Conservation (phyloP, 768 basidiomycete species). For the Filobasidium floriforme region DNA sequence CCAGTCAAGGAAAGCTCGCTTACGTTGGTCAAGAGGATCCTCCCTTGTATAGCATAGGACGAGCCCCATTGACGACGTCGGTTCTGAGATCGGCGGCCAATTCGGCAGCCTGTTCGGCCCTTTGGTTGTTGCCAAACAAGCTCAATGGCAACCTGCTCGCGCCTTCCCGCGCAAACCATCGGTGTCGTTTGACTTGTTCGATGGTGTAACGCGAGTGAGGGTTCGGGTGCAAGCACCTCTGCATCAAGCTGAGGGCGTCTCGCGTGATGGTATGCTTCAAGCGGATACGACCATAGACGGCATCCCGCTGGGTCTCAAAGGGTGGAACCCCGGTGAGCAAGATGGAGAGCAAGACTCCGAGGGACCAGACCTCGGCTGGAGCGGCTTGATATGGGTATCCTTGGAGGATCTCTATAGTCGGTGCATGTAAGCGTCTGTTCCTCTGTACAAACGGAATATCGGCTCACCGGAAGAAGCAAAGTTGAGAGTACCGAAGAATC, state of each 20-base stretch:
- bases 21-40: neutral
- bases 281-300: conserved; percentile 30
- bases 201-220: conserved; percentile 34
- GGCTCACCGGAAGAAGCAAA: conserved; percentile 35
- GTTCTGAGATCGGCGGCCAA: no score
- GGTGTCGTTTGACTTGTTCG: conserved; percentile 31
- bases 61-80: neutral
- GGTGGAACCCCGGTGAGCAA: conserved; percentile 48
- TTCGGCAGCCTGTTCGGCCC: neutral
- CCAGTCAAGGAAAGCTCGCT: neutral
- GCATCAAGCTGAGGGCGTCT: conserved; percentile 34
- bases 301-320: conserved; percentile 34
- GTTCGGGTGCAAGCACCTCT: conserved; percentile 35
- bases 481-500: conserved; percentile 52
- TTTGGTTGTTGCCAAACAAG: neutral
- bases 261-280: conserved; percentile 28
- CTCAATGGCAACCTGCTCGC: conserved; percentile 2
- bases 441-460: neutral
- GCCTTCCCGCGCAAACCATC: conserved; percentile 25
- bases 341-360: conserved; percentile 48
- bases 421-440: neutral
- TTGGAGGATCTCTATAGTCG: conserved; percentile 43
- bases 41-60: neutral
- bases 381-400: conserved; percentile 45
- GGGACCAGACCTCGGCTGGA: conserved; percentile 48